These are phyloP conservation scores for Xylaria sp. DNA, from an alignment of 2,329 filamentous ascomycete genomes.

Conservation along the genomic window DNA sequence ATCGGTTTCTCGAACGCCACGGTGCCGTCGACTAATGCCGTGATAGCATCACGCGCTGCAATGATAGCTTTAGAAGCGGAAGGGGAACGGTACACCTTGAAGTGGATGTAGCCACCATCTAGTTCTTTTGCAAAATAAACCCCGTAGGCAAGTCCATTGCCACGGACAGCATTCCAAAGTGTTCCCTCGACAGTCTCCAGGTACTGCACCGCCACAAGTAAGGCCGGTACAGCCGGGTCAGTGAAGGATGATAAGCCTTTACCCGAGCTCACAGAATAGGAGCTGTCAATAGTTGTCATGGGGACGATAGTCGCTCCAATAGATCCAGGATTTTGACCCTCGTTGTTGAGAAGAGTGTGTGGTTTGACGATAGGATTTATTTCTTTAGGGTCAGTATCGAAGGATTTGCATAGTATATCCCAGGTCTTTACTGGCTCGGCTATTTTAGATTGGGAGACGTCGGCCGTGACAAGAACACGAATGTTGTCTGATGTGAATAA, in stretches of 20 bases:
- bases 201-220: constrained; percentile 90
- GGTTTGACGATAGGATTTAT: constrained; percentile 78
- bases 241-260: constrained; percentile 79
- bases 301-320: constrained; percentile 83
- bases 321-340: constrained; percentile 79
- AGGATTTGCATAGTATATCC: constrained; percentile 69
- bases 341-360: constrained; percentile 76
- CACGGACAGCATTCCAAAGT: constrained; percentile 92
- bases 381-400: constrained; percentile 61
- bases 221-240: constrained; percentile 81
- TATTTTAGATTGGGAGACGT: constrained; percentile 74
- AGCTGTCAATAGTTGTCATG: constrained; percentile 92
- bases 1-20: constrained; percentile 81
- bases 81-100: constrained; percentile 89
- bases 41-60: constrained; percentile 79
- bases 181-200: constrained; percentile 94
- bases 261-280: constrained; percentile 81
- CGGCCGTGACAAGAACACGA: constrained; percentile 83
- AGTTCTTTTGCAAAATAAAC: constrained; percentile 81
- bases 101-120: constrained; percentile 83
- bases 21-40: constrained; percentile 77
- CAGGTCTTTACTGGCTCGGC: constrained; percentile 81
- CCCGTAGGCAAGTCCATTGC: constrained; percentile 93
- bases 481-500: constrained; percentile 89
- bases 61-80: constrained; percentile 88